Base-by-base conservation (phyloP, 305 asterid species). In the Fraxinus dipetala region DNA sequence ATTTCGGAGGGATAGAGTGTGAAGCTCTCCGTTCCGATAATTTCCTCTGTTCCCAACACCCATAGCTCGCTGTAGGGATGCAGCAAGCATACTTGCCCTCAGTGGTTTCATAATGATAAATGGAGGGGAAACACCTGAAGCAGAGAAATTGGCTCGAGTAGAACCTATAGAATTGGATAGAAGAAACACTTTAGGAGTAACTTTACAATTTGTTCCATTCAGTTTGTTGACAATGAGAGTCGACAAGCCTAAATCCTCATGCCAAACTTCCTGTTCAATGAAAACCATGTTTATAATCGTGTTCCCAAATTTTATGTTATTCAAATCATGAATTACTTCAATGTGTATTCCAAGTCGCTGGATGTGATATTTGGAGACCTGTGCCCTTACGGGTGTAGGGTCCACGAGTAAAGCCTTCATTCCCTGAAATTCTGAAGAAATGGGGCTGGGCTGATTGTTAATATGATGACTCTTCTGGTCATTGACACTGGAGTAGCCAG, bases 71-170 rank as follows among this genome's bases (percentile, higher is more conserved):
- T 92, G 98, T 77, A 96, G 85, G 40, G 91, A 90, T 34, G 99
- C 97, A 81, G 93, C 93, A 72, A 96, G 92, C 97, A 91, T 93
- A 83, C 98, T 91, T 16, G 93, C 97, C 81, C 98, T 87, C 83
- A 96, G 83, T 6, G 99, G 99, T 79, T 96, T 96, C 87, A 77
- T 81, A 48, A 96, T 85, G 22, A 91, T 85, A 56, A 87, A 83
- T 9, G 95, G 97, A 65, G 85, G 34, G 28, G 86, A 83, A 69
- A 78, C 81, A 20, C 87, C 90, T 1, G 80, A 36, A 78, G 79
- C 82, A 0, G 91, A 85, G 70, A 81, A 48, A 18, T 78, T 78
- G 0, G 81, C 78, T 75, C 86, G 86, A 35, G 79, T 84, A 75
- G 87, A 86, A 80, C 81, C 88, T 56, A 86, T 51, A 6, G 93